These are phyloP conservation scores for Azolla pinnata DNA, from an alignment of 75 land plant species.

Conservation along the genomic window DNA sequence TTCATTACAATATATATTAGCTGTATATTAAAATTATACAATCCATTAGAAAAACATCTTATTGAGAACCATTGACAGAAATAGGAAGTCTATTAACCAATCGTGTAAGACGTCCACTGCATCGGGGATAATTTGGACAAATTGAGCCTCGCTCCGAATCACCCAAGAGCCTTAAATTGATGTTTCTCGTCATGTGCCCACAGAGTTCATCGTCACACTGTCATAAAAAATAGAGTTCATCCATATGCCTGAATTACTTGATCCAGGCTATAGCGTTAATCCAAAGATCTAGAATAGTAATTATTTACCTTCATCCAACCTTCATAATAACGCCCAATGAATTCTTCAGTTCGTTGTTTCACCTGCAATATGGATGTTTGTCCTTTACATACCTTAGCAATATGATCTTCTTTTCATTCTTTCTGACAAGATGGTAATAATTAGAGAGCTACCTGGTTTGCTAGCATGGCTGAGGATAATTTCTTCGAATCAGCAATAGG, in stretches of 20 bases:
- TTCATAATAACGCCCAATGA: constrained; percentile 67
- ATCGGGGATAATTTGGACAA: constrained; percentile 91
- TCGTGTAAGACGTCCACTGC: constrained; percentile 75
- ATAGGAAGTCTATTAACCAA: too few relatives aligned
- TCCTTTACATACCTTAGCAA: too few relatives aligned
- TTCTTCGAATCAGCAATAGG: constrained; percentile 32
- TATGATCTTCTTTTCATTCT: too few relatives aligned
- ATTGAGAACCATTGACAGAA: too few relatives aligned
- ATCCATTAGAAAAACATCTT: too few relatives aligned
- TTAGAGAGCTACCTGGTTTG: constrained; percentile 91
- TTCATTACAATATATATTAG: too few relatives aligned
- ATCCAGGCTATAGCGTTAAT: not conserved
- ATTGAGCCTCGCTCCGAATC: constrained; percentile 83
- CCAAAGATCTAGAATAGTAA: too few relatives aligned
- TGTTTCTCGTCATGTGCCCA: constrained; percentile 53
- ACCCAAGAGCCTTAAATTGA: constrained; percentile 63
- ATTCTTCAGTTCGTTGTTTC: constrained; percentile 62
- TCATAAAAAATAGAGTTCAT: constrained; percentile 1
- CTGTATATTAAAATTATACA: too few relatives aligned
- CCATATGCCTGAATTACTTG: not conserved
- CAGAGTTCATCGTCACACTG: constrained; percentile 99
- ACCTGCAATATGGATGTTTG: constrained; percentile 70
- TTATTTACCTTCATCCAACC: constrained; percentile 67
- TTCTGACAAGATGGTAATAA: too few relatives aligned
- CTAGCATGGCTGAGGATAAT: constrained; percentile 57